phyloP scores from a whole-genome alignment of 139 green algal species.

The Chlorella sp. region DNA sequence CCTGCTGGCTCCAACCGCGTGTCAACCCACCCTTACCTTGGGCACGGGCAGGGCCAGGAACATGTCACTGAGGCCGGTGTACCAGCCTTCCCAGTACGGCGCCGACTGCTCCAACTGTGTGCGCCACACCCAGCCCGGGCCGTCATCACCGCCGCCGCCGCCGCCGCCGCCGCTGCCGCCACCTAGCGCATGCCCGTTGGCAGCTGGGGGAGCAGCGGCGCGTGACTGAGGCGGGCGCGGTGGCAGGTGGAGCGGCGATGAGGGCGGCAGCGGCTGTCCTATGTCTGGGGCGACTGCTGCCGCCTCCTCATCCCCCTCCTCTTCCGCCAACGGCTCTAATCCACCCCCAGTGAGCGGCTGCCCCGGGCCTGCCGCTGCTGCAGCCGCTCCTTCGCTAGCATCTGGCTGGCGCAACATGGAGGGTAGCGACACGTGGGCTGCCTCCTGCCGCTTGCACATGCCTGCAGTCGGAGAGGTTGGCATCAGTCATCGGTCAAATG shows the following conservation, averaged over 20 bases:
- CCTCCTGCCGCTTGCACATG: conserved; percentile 43
- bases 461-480: conserved; percentile 25
- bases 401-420: conserved; percentile 53
- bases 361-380: not conserved
- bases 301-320: not conserved
- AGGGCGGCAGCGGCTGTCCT: too few relatives aligned
- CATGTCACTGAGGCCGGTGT: conserved; percentile 77
- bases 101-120: conserved; percentile 70
- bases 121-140: conserved; percentile 72
- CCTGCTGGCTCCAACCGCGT: too few relatives aligned
- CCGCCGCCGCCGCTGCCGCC: conserved; percentile 18
- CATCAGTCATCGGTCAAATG: too few relatives aligned
- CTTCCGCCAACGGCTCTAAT: conserved; percentile 6
- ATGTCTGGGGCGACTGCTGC: too few relatives aligned
- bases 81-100: conserved; percentile 91
- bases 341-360: not conserved
- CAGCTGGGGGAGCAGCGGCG: too few relatives aligned
- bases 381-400: not conserved
- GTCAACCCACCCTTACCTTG: too few relatives aligned
- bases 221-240: too few relatives aligned
- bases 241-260: too few relatives aligned
- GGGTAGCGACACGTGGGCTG: conserved; percentile 72
- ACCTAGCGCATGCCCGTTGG: too few relatives aligned
- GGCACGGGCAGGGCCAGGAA: conserved; percentile 75
- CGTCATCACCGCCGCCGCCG: not conserved